These are phyloP conservation scores for Fomitopsis palustris DNA, from an alignment of 1,284 basidiomycete species.

Conservation along the genomic window DNA sequence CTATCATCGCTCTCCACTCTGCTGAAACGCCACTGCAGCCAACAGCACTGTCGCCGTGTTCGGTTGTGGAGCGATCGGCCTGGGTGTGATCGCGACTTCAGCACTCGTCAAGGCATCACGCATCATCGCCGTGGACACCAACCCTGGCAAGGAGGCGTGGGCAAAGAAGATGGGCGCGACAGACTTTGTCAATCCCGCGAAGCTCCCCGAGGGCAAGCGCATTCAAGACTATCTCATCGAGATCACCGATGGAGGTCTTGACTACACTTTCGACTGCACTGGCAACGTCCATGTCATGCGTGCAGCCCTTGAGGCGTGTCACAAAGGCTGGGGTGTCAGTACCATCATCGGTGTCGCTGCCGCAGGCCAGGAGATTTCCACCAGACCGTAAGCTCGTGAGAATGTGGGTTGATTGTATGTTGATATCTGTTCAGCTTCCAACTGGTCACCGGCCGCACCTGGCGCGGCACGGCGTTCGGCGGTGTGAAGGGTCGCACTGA, in stretches of 20 bases:
- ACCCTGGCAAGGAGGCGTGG: conserved; percentile 84
- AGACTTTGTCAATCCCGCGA: conserved; percentile 88
- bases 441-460: conserved; percentile 84
- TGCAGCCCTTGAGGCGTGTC: conserved; percentile 70
- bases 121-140: conserved; percentile 93
- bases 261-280: conserved; percentile 88
- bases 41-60: conserved; percentile 91
- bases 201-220: conserved; percentile 73
- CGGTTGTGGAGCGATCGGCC: conserved; percentile 93
- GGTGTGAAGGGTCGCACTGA: conserved; percentile 98
- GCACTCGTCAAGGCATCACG: conserved; percentile 77
- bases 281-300: conserved; percentile 79
- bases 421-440: conserved; percentile 56
- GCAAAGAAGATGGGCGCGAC: conserved; percentile 95
- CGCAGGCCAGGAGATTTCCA: conserved; percentile 97
- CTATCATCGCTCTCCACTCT: not conserved
- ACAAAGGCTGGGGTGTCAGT: conserved; percentile 99
- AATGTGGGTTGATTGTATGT: not conserved
- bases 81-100: conserved; percentile 88
- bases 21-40: conserved; percentile 43
- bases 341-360: conserved; percentile 90
- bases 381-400: conserved; percentile 72
- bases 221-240: conserved; percentile 91
- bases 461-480: conserved; percentile 96
- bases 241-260: conserved; percentile 94